Evolutionary conservation across 768 basidiomycete species (phyloP).

Genomic region (Amanita thiersii): DNA sequence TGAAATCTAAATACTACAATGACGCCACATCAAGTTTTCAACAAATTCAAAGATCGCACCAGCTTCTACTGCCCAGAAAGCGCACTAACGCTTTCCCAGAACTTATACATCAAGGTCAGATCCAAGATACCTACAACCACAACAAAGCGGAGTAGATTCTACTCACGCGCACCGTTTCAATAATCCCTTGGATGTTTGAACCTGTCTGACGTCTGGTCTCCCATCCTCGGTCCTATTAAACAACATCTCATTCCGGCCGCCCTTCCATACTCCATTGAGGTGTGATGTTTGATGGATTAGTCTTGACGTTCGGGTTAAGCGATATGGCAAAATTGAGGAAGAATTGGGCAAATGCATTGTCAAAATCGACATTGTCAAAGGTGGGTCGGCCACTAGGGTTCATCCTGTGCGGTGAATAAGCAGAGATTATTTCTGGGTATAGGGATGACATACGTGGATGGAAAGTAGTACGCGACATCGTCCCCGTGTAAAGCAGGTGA

Average conservation of each 20-base stretch:
- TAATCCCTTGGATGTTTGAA: slow-evolving; percentile 21
- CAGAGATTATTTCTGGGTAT: neutral
- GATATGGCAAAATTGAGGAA: slow-evolving; percentile 29
- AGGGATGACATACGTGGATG: slow-evolving; percentile 29
- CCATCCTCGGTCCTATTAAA: slow-evolving; percentile 31
- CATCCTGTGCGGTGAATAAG: neutral
- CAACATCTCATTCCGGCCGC: slow-evolving; percentile 30
- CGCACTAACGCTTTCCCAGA: slow-evolving; percentile 21
- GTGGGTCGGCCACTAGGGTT: slow-evolving; percentile 14
- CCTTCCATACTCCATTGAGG: slow-evolving; percentile 27
- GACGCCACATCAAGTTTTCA: too few relatives aligned
- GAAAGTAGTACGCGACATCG: slow-evolving; percentile 33
- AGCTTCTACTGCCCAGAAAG: slow-evolving; percentile 16
- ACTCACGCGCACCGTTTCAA: slow-evolving; percentile 28
- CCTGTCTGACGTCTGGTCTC: slow-evolving; percentile 21
- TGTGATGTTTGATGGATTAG: slow-evolving; percentile 23
- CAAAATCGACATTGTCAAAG: slow-evolving; percentile 27
- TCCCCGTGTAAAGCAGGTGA: slow-evolving; percentile 30
- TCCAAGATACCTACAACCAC: neutral
- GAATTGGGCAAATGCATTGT: slow-evolving; percentile 26
- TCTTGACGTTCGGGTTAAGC: slow-evolving; percentile 23
- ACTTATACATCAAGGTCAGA: slow-evolving; percentile 12
- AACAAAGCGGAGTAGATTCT: neutral
- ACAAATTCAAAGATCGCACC: too few relatives aligned
- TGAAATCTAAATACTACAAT: too few relatives aligned